A percentile compares a stretch with the other conserved stretches of the same genome.
phyloP scores from a whole-genome alignment of 108 stramenopile genomes.

The Aureococcus anophagefferens region DNA sequence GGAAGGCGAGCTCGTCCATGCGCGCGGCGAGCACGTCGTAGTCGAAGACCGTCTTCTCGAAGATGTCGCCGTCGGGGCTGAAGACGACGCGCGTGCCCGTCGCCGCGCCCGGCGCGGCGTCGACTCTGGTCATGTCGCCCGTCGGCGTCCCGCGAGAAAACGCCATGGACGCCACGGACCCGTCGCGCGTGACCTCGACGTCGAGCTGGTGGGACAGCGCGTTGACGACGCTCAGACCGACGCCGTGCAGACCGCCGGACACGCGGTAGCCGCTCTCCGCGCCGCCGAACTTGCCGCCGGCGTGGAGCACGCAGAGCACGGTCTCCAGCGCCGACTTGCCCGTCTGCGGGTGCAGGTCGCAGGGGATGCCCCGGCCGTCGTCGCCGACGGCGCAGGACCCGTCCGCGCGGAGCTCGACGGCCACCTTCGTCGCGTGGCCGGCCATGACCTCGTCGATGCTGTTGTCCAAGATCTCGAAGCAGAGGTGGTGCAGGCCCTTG shows the following conservation, averaged over 20 bases:
- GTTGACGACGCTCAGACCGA: slow-evolving; percentile 91
- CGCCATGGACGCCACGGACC: slow-evolving; percentile 38
- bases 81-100: slow-evolving; percentile 71
- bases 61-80: slow-evolving; percentile 71
- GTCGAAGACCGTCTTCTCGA: slow-evolving; percentile 67
- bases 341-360: slow-evolving; percentile 68
- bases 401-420: slow-evolving; percentile 55
- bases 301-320: slow-evolving; percentile 83
- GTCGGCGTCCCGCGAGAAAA: slow-evolving; percentile 63
- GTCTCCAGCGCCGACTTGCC: slow-evolving; percentile 74
- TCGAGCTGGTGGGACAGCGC: slow-evolving; percentile 69
- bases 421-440: slow-evolving; percentile 70
- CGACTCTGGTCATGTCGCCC: slow-evolving; percentile 35
- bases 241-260: slow-evolving; percentile 84
- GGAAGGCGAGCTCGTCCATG: slow-evolving; percentile 73
- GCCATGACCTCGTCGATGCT: slow-evolving; percentile 86
- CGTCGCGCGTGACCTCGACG: slow-evolving; percentile 62
- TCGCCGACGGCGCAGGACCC: slow-evolving; percentile 66
- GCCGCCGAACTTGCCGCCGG: slow-evolving; percentile 93
- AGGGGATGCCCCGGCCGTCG: slow-evolving; percentile 88
- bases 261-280: slow-evolving; percentile 77
- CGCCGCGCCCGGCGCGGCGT: slow-evolving; percentile 28
- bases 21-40: slow-evolving; percentile 54
- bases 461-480: slow-evolving; percentile 93
- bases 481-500: slow-evolving; percentile 83